phyloP scores from a whole-genome alignment of 805 yeast species.

The Sugiyamaella chiloensis region DNA sequence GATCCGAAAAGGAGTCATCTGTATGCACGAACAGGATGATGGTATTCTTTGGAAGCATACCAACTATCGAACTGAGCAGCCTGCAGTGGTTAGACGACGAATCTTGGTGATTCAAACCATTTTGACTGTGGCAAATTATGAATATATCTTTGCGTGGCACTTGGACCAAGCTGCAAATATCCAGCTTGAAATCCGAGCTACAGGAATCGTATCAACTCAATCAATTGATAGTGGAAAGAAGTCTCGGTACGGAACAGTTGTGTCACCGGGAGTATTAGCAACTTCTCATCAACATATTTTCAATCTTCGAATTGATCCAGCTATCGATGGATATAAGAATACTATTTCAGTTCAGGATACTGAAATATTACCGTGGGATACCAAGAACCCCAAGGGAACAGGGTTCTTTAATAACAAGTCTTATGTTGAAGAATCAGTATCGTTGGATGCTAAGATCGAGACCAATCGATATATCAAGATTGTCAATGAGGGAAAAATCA shows the following conservation, averaged over 20 bases:
- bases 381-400: conserved; percentile 61
- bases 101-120: conserved; percentile 78
- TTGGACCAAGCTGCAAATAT: conserved; percentile 77
- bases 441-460: conserved; percentile 69
- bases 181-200: conserved; percentile 76
- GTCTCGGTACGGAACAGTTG: conserved; percentile 68
- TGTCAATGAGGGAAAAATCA: conserved; percentile 67
- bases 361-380: conserved; percentile 54
- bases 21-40: conserved; percentile 82
- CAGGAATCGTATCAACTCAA: conserved; percentile 83
- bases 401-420: conserved; percentile 66
- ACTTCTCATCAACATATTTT: conserved; percentile 81
- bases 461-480: conserved; percentile 73
- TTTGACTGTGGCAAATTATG: conserved; percentile 84
- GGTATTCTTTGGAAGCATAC: conserved; percentile 77
- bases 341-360: conserved; percentile 70
- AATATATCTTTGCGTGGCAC: conserved; percentile 67
- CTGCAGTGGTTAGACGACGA: conserved; percentile 70
- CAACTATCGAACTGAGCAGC: conserved; percentile 67
- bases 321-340: conserved; percentile 77
- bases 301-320: conserved; percentile 77
- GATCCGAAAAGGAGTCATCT: conserved; percentile 64
- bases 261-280: conserved; percentile 79
- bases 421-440: conserved; percentile 66
- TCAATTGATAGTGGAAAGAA: conserved; percentile 66